A percentile compares a stretch with the other conserved stretches of the same genome.
phyloP scores from a whole-genome alignment of 2,329 filamentous ascomycete species.

The Ophiostoma pallidulum region DNA sequence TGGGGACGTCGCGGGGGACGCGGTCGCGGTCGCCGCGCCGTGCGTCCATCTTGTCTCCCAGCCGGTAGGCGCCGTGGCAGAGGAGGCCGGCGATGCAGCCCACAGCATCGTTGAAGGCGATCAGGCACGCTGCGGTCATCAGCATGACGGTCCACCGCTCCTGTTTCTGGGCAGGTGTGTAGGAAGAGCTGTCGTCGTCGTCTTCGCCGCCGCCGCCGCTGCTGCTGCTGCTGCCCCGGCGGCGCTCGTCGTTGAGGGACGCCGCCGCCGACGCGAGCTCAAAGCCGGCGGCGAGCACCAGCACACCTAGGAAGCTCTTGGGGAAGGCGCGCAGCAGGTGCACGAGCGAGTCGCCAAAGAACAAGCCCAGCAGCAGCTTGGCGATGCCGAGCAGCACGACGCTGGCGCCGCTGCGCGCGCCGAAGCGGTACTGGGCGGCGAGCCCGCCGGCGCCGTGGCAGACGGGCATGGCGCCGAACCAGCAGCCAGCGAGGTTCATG shows the following conservation, averaged over 20 bases:
- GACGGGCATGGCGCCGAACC: constrained; percentile 91
- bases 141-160: constrained; percentile 86
- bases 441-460: constrained; percentile 89
- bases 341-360: constrained; percentile 67
- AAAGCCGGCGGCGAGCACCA: constrained; percentile 82
- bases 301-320: constrained; percentile 66
- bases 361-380: constrained; percentile 66
- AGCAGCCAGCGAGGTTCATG: constrained; percentile 80
- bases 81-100: constrained; percentile 76
- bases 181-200: constrained; percentile 22
- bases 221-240: no score
- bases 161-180: constrained; percentile 58
- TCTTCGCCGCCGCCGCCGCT: no score
- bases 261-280: constrained; percentile 81
- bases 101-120: constrained; percentile 83
- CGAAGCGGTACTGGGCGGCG: constrained; percentile 85
- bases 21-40: constrained; percentile 2
- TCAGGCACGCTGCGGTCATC: constrained; percentile 68
- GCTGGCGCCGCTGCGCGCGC: constrained; percentile 76
- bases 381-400: constrained; percentile 68
- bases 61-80: constrained; percentile 60
- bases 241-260: constrained; percentile 66
- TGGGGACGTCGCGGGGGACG: not conserved
- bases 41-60: constrained; percentile 28
- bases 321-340: constrained; percentile 65